phyloP scores from a whole-genome alignment of 345 rosid genomes.

The Aethionema arabicum region DNA sequence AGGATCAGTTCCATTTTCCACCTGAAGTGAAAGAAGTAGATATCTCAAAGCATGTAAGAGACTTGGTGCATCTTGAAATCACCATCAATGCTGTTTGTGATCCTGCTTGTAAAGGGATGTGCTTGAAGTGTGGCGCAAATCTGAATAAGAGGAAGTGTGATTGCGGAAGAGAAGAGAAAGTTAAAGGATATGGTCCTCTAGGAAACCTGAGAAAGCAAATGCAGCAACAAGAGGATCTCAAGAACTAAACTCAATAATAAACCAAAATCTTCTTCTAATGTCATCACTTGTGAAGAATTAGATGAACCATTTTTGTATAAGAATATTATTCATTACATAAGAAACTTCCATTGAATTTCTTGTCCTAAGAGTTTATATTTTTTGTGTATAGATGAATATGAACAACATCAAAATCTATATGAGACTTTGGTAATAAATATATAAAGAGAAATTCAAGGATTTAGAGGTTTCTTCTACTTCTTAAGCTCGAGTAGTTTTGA shows the following conservation, averaged over 20 bases:
- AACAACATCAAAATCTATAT: slow-evolving; percentile 5
- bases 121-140: slow-evolving; percentile 76
- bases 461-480: slow-evolving; percentile 31
- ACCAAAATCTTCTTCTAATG: not conserved
- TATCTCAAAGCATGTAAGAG: slow-evolving; percentile 80
- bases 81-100: slow-evolving; percentile 63
- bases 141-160: slow-evolving; percentile 61
- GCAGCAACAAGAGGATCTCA: slow-evolving; percentile 42
- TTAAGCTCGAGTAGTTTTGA: slow-evolving; percentile 69
- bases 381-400: slow-evolving; percentile 8
- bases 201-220: slow-evolving; percentile 65
- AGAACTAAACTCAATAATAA: slow-evolving; percentile 9
- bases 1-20: slow-evolving; percentile 76
- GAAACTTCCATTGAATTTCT: not conserved
- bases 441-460: not conserved
- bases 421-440: slow-evolving; percentile 11
- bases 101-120: slow-evolving; percentile 73
- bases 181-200: slow-evolving; percentile 62
- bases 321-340: too few species aligned
- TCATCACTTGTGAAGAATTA: not conserved
- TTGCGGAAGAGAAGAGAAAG: slow-evolving; percentile 50
- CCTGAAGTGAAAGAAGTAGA: slow-evolving; percentile 65
- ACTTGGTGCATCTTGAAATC: slow-evolving; percentile 76
- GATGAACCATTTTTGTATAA: not conserved
- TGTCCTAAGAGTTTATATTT: not conserved